Base-by-base conservation (phyloP, 148 eudicot genomes). In the Vaccinium corymbosum region DNA sequence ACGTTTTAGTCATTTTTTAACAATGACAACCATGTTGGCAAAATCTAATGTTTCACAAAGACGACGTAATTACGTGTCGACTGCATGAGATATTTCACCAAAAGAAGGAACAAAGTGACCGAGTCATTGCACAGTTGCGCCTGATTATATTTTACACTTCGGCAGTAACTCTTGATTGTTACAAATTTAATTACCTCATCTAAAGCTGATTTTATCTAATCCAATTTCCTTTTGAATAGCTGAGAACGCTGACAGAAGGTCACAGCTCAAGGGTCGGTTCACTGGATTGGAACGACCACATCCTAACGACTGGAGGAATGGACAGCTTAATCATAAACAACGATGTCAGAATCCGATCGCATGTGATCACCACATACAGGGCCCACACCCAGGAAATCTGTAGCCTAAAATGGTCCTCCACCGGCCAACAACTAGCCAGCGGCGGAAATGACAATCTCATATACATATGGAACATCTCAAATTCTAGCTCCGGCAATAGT, bases 231-330 rank as follows among this genome's bases (percentile, higher is more conserved):
- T 19, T 6, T 56, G n/a, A 55, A 50, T 83, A 88, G 92, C 52
- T 90, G 77, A 85, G 92, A 75, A 90, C 89, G 51, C 32, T 90
- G 50, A 81, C 49, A 85, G 90, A 77, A 1, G 89, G 87, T 3
- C 92, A 88, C 81, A 64, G 42, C 12, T 80, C 79, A 5, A 80
- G 90, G 19, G 90, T 90, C 16, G 89, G 90, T 22, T 84, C 90
- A 42, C 87, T 90, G 29, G 92, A 90, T 75, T 90, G 92, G 90
- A 90, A 90, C 85, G 84, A 82, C 75, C 85, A 88, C 83, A 87
- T 88, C 6, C 48, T 90, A 75, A 88, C 92, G 50, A 88, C 90
- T 0, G 90, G 90, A n/a, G 90, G 92, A 29, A 76, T 82, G 87
- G 92, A 90, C 38, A 82, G 85, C 62, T 81, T 64, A 81, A 87